phyloP scores from a whole-genome alignment of 805 yeast species.

The Ogataea minuta region DNA sequence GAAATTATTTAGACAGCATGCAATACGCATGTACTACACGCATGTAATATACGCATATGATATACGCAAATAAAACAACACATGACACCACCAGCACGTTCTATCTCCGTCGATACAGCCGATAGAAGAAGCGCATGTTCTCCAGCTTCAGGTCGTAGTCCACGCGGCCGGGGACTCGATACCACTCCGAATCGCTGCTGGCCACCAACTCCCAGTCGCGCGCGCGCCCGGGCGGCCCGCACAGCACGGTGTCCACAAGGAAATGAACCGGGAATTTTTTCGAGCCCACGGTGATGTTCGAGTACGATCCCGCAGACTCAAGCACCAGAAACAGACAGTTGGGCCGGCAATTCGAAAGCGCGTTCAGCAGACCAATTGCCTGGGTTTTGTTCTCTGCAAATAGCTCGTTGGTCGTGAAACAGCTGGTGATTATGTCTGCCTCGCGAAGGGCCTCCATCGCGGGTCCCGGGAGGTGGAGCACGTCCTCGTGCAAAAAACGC shows the following conservation, averaged over 20 bases:
- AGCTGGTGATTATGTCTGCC: slow-evolving; percentile 58
- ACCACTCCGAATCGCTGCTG: slow-evolving; percentile 79
- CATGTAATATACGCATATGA: too few species aligned
- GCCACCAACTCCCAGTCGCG: slow-evolving; percentile 69
- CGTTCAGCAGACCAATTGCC: slow-evolving; percentile 54
- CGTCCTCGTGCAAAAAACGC: slow-evolving; percentile 36
- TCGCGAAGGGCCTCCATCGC: slow-evolving; percentile 20
- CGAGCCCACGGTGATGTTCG: slow-evolving; percentile 72
- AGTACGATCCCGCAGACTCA: slow-evolving; percentile 89
- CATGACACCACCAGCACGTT: background rate
- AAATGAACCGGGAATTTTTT: slow-evolving; percentile 82
- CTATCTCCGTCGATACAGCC: slow-evolving; percentile 51
- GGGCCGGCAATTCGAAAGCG: slow-evolving; percentile 47
- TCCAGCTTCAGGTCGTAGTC: slow-evolving; percentile 70
- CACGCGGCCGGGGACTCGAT: slow-evolving; percentile 50
- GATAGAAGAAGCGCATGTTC: slow-evolving; percentile 82
- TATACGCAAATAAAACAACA: too few species aligned
- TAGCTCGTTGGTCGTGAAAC: slow-evolving; percentile 86
- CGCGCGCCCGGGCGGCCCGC: slow-evolving; percentile 45
- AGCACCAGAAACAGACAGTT: slow-evolving; percentile 67
- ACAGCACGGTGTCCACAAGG: slow-evolving; percentile 67
- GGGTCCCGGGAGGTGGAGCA: slow-evolving; percentile 31
- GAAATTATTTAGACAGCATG: too few species aligned
- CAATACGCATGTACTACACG: too few species aligned
- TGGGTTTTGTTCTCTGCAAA: slow-evolving; percentile 65